These are phyloP conservation scores for Urochloa ruziziensis DNA, from an alignment of 176 grass and related monocot genomes.

Conservation along the genomic window DNA sequence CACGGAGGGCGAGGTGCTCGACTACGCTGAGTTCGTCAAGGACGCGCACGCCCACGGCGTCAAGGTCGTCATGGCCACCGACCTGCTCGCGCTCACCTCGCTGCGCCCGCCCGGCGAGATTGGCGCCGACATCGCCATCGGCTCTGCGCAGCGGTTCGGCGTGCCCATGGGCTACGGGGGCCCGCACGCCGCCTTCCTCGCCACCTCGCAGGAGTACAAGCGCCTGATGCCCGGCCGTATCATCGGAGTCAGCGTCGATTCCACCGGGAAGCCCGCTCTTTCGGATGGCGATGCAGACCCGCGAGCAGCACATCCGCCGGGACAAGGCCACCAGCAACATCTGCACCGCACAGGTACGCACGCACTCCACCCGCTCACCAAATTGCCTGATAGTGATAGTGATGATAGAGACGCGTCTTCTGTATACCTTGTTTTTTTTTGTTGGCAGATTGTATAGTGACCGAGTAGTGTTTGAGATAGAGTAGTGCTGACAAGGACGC, in stretches of 20 bases:
- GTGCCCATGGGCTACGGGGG: constrained; percentile 99
- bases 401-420: background rate
- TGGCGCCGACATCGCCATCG: constrained; percentile 89
- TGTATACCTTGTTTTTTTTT: no score
- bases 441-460: no score
- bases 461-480: background rate
- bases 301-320: constrained; percentile 94
- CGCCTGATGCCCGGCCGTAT: constrained; percentile 91
- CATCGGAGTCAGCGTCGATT: constrained; percentile 87
- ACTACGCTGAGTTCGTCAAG: constrained; percentile 80
- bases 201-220: constrained; percentile 99
- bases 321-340: constrained; percentile 99
- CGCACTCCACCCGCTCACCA: constrained; percentile 21
- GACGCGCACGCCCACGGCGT: constrained; percentile 80
- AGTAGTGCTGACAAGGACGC: background rate
- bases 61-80: constrained; percentile 98
- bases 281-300: constrained; percentile 98
- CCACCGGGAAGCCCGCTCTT: constrained; percentile 85
- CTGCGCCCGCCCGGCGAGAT: constrained; percentile 89
- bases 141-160: constrained; percentile 92
- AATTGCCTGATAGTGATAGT: constrained; percentile 24
- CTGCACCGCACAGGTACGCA: constrained; percentile 86
- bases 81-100: constrained; percentile 80
- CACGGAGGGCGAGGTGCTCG: constrained; percentile 87
- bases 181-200: constrained; percentile 92